Evolutionary conservation across 352 stramenopile genomes (phyloP), one percentile per base, ranked within the genome.

Genomic region (Pythium dissotocum): DNA sequence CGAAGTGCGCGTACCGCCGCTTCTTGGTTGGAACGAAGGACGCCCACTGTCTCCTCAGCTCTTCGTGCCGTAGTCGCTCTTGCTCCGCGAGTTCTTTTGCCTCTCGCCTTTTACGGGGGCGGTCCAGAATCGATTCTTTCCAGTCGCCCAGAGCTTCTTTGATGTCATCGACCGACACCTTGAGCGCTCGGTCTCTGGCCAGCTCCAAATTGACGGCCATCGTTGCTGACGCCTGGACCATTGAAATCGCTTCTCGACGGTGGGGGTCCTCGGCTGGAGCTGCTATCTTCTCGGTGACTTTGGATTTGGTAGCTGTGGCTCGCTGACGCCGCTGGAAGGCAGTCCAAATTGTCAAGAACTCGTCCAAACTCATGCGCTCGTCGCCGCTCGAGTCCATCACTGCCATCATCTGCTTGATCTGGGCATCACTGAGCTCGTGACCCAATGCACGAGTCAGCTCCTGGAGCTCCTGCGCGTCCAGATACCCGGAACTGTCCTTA

Each of bases 291-390:
- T 63, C 24, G n/a, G 10, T 12, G 21, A 33, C 30, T 40, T 28
- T 44, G 26, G 9, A n/a, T 7, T 57, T 66, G 35, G 9, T 62
- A 6, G 35, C 52, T 30, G 58, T 49, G 1, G 49, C 49, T 14
- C 28, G 56, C 48, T 75, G 67, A 48, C 60, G 60, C 9, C 77
- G 70, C 61, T 89, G 72, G 30, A 88, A 91, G 16, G 80, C 72
- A 40, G 72, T 85, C 85, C 85, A 93, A 61, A 90, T 91, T 3
- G 78, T 77, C 21, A 85, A 56, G 60, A 93, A 89, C 60, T 93
- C 85, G 59, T 82, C 77, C 6, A 90, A 55, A 42, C 77, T 90
- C 38, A 93, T 75, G 1, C 72, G 72, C 9, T 72, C 69, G 59
- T 91, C 83, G 35, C 82, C 83, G 46, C 81, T 90, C 0, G 72